phyloP scores from a whole-genome alignment of 208 protist species.

The Porcisia hertigi region DNA sequence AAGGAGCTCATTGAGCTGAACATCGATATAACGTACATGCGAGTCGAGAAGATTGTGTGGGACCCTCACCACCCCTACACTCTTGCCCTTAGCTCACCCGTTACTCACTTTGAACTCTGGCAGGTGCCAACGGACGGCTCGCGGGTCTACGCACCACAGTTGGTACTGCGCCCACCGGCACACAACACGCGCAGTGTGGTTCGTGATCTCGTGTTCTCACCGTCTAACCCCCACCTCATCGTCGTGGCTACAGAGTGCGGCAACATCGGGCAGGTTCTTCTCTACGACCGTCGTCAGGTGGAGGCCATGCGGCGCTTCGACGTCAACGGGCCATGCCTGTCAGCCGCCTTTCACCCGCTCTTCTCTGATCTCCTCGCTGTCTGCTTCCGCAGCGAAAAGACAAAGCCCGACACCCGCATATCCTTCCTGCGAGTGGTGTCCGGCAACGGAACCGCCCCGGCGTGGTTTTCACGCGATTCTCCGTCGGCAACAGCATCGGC shows the following conservation, averaged over 20 bases:
- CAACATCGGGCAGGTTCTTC: constrained; percentile 57
- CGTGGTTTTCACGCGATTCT: background rate
- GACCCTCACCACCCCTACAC: constrained; percentile 86
- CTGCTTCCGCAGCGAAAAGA: constrained; percentile 70
- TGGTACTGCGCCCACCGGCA: constrained; percentile 74
- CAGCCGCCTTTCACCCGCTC: constrained; percentile 71
- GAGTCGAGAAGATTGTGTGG: constrained; percentile 81
- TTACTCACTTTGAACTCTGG: constrained; percentile 87
- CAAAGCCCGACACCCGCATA: constrained; percentile 66
- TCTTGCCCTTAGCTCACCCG: constrained; percentile 68
- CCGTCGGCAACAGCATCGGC: background rate
- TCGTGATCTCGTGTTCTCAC: constrained; percentile 77
- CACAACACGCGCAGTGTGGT: constrained; percentile 55
- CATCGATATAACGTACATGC: constrained; percentile 65
- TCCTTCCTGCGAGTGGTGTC: constrained; percentile 44
- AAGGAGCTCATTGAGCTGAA: constrained; percentile 73
- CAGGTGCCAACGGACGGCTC: constrained; percentile 48
- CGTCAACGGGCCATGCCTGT: constrained; percentile 57
- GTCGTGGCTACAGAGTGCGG: constrained; percentile 65
- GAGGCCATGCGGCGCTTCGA: constrained; percentile 52
- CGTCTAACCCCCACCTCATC: constrained; percentile 73
- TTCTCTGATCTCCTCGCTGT: constrained; percentile 82
- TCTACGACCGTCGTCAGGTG: constrained; percentile 79
- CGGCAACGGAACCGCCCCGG: background rate
- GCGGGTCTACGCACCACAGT: constrained; percentile 53